A percentile compares a stretch with the other conserved stretches of the same genome.
Evolutionary conservation across 192 early-diverging fungal genomes (phyloP).

Genomic region (Coemansia furcata): DNA sequence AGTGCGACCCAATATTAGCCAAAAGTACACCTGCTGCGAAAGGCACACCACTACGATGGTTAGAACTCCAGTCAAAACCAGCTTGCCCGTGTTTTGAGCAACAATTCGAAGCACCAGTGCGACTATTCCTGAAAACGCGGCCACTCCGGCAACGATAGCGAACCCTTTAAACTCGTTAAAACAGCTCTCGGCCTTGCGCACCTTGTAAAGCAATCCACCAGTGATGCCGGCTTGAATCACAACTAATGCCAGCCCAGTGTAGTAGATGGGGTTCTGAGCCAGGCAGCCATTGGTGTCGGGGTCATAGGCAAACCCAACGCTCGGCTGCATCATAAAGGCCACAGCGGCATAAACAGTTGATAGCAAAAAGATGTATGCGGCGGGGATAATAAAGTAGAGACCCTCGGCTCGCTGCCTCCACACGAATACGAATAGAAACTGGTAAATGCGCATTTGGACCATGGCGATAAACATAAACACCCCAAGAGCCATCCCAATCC

Average conservation of each 20-base stretch:
- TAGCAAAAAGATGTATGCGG: constrained; percentile 13
- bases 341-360: constrained; percentile 23
- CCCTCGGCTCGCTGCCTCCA: constrained; percentile 27
- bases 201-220: constrained; percentile 24
- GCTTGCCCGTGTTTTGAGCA: constrained; percentile 12
- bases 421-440: constrained; percentile 34
- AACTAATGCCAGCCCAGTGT: constrained; percentile 19
- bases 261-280: constrained; percentile 23
- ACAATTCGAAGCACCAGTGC: constrained; percentile 25
- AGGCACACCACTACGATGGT: constrained; percentile 28
- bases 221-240: constrained; percentile 21
- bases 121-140: constrained; percentile 15
- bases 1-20: constrained; percentile 26
- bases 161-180: constrained; percentile 32
- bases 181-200: constrained; percentile 35
- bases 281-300: constrained; percentile 20
- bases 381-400: constrained; percentile 29
- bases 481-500: constrained; percentile 45
- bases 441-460: constrained; percentile 39
- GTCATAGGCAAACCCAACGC: constrained; percentile 22
- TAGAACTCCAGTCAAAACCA: constrained; percentile 10
- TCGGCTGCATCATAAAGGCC: constrained; percentile 22
- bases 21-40: constrained; percentile 44
- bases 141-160: constrained; percentile 12
- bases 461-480: constrained; percentile 28